A percentile compares a stretch with the other conserved stretches of the same genome.
Conservation (phyloP, 805 yeast genomes). For the Cyberlindnera veronae region DNA sequence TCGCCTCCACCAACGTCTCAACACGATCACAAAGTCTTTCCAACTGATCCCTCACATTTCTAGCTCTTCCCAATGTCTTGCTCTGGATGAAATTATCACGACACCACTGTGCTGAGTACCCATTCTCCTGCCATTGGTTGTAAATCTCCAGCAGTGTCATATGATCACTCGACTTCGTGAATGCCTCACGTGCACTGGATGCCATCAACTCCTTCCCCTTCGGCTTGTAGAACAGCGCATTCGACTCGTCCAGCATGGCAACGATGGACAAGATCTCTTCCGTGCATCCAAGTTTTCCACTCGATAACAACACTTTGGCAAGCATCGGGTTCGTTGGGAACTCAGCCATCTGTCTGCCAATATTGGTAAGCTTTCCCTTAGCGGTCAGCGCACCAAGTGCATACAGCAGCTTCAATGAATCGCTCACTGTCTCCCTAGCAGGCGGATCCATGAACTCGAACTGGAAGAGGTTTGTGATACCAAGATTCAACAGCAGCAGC, state of each 20-base stretch:
- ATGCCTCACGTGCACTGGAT: slow-evolving; percentile 56
- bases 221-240: slow-evolving; percentile 67
- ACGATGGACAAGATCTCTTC: slow-evolving; percentile 70
- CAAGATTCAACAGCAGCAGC: slow-evolving; percentile 73
- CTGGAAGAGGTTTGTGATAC: slow-evolving; percentile 73
- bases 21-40: slow-evolving; percentile 53
- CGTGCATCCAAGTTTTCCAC: slow-evolving; percentile 58
- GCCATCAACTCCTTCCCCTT: slow-evolving; percentile 64
- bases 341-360: slow-evolving; percentile 84
- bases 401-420: slow-evolving; percentile 78
- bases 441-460: slow-evolving; percentile 95
- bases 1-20: slow-evolving; percentile 39
- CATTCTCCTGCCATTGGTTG: slow-evolving; percentile 69
- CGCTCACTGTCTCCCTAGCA: slow-evolving; percentile 62
- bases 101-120: slow-evolving; percentile 78
- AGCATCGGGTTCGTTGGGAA: slow-evolving; percentile 92
- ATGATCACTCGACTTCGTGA: slow-evolving; percentile 67
- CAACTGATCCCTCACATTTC: slow-evolving; percentile 70
- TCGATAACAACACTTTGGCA: slow-evolving; percentile 67
- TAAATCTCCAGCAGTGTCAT: slow-evolving; percentile 69
- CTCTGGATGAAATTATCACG: slow-evolving; percentile 77
- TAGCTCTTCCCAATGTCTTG: slow-evolving; percentile 62
- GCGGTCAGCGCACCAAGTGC: slow-evolving; percentile 83
- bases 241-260: slow-evolving; percentile 80
- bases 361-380: slow-evolving; percentile 68